A percentile compares a stretch with the other conserved stretches of the same genome.
phyloP scores from a whole-genome alignment of 2,329 filamentous ascomycete genomes.

The Arthrobotrys iridis region DNA sequence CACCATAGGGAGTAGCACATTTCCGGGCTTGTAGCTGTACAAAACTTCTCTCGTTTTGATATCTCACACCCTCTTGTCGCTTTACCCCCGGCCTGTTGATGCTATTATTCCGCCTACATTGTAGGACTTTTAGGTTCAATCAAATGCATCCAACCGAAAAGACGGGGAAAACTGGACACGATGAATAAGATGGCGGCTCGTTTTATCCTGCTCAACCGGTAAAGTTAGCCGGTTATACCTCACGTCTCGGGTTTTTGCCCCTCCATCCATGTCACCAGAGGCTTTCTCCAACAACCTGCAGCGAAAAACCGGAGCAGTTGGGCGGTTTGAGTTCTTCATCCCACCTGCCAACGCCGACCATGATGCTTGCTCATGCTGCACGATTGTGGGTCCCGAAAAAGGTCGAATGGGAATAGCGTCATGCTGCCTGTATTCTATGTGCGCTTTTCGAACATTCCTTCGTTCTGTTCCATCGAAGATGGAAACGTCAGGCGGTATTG shows the following conservation, averaged over 20 bases:
- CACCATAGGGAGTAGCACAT: conserved; percentile 17
- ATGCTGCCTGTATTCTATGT: conserved; percentile 32
- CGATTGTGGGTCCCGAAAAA: conserved; percentile 35
- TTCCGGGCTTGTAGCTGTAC: conserved; percentile 8
- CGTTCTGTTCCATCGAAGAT: conserved; percentile 17
- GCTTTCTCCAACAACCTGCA: conserved; percentile 20
- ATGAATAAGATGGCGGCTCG: conserved; percentile 5
- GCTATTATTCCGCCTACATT: conserved; percentile 26
- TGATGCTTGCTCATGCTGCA: conserved; percentile 49
- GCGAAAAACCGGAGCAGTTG: conserved; percentile 29
- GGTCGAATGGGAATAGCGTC: conserved; percentile 44
- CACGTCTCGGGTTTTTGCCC: conserved; percentile 30
- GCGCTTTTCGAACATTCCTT: conserved; percentile 43
- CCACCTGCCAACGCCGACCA: conserved; percentile 51
- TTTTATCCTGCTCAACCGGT: conserved; percentile 50
- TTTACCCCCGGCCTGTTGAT: not conserved
- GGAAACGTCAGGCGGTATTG: conserved; percentile 5
- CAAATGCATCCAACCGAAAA: not conserved
- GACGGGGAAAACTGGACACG: not conserved
- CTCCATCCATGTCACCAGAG: conserved; percentile 39
- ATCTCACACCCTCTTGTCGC: not conserved
- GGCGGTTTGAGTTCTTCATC: conserved; percentile 26
- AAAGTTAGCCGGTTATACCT: conserved; percentile 49
- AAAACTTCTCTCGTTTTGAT: conserved; percentile 2
- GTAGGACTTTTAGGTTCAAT: conserved; percentile 6